These are phyloP conservation scores for Zygnema cylindricum DNA, from an alignment of 139 green algal genomes.

Conservation along the genomic window DNA sequence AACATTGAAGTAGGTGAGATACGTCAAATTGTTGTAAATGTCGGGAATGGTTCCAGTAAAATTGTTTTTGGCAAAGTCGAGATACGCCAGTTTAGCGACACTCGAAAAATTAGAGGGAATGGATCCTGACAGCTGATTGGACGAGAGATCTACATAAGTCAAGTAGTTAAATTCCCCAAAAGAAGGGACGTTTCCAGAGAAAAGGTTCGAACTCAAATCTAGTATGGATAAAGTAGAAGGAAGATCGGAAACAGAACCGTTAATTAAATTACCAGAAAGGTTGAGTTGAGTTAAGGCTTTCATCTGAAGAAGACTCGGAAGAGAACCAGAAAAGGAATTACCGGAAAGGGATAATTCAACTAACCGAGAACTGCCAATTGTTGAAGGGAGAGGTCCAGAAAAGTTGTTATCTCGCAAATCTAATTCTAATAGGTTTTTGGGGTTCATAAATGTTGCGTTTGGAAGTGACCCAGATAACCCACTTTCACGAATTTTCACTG, in stretches of 20 bases:
- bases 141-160: conserved; percentile 1
- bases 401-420: conserved; percentile 14
- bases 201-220: conserved; percentile 1
- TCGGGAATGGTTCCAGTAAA: conserved; percentile 14
- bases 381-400: conserved; percentile 9
- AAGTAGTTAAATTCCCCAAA: background rate
- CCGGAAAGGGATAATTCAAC: background rate
- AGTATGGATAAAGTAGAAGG: background rate
- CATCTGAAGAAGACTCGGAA: background rate
- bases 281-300: background rate
- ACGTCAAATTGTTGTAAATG: background rate
- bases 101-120: conserved; percentile 11
- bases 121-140: conserved; percentile 30
- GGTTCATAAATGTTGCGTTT: background rate
- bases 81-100: conserved; percentile 5
- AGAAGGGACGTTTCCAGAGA: background rate
- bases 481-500: background rate
- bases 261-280: background rate
- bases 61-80: conserved; percentile 16
- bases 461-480: background rate
- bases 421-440: background rate
- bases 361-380: background rate
- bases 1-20: conserved; percentile 17
- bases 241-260: background rate
- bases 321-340: background rate